A percentile compares a stretch with the other conserved stretches of the same genome.
Conservation (phyloP, 2,329 filamentous ascomycete genomes). For the Hymenotorrendiella dingleyae region DNA sequence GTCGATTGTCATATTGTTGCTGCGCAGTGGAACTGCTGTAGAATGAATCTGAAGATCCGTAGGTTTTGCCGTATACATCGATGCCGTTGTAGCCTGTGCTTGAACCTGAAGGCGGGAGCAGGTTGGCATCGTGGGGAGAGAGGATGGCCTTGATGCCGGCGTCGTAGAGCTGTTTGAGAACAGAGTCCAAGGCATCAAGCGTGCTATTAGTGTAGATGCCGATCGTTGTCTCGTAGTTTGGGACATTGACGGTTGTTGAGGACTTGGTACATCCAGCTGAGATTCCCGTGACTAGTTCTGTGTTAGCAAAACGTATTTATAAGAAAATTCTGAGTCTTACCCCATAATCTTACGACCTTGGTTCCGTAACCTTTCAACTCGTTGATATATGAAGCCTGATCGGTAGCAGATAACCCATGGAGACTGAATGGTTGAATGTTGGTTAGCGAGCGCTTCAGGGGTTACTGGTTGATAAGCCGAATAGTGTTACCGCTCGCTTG, state of each 20-base stretch:
- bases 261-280: background rate
- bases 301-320: background rate
- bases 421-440: no score
- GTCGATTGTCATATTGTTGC: background rate
- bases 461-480: no score
- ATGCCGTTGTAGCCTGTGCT: constrained; percentile 3
- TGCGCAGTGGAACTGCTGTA: constrained; percentile 2
- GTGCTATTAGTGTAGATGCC: background rate
- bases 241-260: background rate
- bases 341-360: constrained; percentile 4
- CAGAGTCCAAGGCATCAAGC: constrained; percentile 5
- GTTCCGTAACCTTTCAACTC: background rate
- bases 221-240: constrained; percentile 2
- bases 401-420: background rate
- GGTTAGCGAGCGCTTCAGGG: no score
- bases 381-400: constrained; percentile 4
- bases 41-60: constrained; percentile 2
- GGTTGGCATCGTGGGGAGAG: constrained; percentile 8
- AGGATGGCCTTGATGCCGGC: constrained; percentile 9
- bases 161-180: constrained; percentile 1
- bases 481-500: no score
- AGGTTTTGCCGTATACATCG: constrained; percentile 7
- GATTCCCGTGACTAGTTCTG: constrained; percentile 1
- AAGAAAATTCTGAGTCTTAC: background rate
- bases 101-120: background rate